Evolutionary conservation across 768 basidiomycete species (phyloP).

Genomic region (Termitomyces sp.): DNA sequence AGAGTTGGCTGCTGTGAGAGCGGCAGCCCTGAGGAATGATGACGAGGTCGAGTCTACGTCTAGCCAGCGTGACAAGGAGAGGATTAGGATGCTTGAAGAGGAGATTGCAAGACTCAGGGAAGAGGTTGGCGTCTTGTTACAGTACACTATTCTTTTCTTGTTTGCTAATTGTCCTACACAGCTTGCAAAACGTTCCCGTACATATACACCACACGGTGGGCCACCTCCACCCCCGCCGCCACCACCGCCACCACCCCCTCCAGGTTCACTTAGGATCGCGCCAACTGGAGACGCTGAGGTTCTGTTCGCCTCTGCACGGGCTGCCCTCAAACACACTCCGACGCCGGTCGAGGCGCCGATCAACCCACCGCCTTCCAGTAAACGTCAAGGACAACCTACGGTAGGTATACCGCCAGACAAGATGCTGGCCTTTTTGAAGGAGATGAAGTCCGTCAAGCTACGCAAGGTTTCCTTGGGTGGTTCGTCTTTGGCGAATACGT

Average conservation of each 20-base stretch:
- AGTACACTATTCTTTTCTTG: not conserved
- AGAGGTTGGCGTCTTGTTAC: slow-evolving; percentile 42
- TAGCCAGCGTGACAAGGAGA: slow-evolving; percentile 50
- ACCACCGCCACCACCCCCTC: slow-evolving; percentile 36
- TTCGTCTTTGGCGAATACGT: slow-evolving; percentile 4
- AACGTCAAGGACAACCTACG: slow-evolving; percentile 57
- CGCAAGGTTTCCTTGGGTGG: slow-evolving; percentile 41
- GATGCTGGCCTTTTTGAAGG: slow-evolving; percentile 77
- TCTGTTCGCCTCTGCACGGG: slow-evolving; percentile 59
- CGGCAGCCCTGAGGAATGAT: slow-evolving; percentile 42
- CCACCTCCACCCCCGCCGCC: slow-evolving; percentile 43
- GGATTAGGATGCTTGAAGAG: slow-evolving; percentile 60
- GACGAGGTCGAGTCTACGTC: slow-evolving; percentile 33
- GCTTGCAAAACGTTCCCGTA: slow-evolving; percentile 7
- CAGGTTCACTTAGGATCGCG: slow-evolving; percentile 29
- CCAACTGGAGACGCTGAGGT: slow-evolving; percentile 22
- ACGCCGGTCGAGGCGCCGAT: slow-evolving; percentile 66
- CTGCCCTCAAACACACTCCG: slow-evolving; percentile 57
- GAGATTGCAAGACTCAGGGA: slow-evolving; percentile 58
- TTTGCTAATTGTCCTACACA: not conserved
- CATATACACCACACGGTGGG: slow-evolving; percentile 3
- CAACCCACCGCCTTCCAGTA: slow-evolving; percentile 37
- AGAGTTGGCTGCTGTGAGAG: slow-evolving; percentile 55
- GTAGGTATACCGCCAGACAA: slow-evolving; percentile 76
- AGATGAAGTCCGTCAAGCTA: slow-evolving; percentile 73